A percentile compares a stretch with the other conserved stretches of the same genome.
These are phyloP conservation scores for Corynascus novoguineensis DNA, from an alignment of 495 filamentous ascomycete genomes.

Conservation along the genomic window DNA sequence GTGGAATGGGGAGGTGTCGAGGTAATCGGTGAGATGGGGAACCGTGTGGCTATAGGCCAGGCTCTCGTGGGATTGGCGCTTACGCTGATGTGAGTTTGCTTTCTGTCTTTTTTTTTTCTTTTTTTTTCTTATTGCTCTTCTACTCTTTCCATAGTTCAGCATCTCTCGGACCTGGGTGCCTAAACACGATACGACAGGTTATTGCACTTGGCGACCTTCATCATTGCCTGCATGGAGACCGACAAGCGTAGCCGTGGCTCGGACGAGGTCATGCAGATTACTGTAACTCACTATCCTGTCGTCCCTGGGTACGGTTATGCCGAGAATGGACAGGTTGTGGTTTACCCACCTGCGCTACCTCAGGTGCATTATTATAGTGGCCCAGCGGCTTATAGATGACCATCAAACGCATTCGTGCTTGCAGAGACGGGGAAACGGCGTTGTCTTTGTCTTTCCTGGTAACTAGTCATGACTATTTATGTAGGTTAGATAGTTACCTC, in stretches of 20 bases:
- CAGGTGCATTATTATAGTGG: neutral
- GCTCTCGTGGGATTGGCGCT: conserved; percentile 4
- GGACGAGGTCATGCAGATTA: neutral
- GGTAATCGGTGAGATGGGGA: too few relatives aligned
- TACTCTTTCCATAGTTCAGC: neutral
- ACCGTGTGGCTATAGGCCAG: neutral
- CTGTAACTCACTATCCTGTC: neutral
- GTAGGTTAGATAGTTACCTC: too few relatives aligned
- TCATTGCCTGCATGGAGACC: conserved; percentile 10
- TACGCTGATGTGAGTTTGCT: conserved; percentile 1
- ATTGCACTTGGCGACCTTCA: conserved; percentile 5
- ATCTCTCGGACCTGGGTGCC: neutral
- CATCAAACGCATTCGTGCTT: too few relatives aligned
- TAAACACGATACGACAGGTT: neutral
- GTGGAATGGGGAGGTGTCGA: too few relatives aligned
- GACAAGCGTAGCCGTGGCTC: neutral
- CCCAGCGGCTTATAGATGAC: too few relatives aligned
- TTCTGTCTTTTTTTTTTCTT: neutral
- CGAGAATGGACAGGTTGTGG: neutral
- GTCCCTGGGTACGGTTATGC: neutral
- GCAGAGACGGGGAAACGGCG: too few relatives aligned
- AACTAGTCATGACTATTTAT: too few relatives aligned
- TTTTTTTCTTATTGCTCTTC: neutral
- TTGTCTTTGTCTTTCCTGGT: too few relatives aligned
- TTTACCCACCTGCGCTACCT: neutral